Percentiles rank a stretch among this genome's conserved stretches.
phyloP scores from a whole-genome alignment of 768 basidiomycete genomes.

The Trametopsis cervina region DNA sequence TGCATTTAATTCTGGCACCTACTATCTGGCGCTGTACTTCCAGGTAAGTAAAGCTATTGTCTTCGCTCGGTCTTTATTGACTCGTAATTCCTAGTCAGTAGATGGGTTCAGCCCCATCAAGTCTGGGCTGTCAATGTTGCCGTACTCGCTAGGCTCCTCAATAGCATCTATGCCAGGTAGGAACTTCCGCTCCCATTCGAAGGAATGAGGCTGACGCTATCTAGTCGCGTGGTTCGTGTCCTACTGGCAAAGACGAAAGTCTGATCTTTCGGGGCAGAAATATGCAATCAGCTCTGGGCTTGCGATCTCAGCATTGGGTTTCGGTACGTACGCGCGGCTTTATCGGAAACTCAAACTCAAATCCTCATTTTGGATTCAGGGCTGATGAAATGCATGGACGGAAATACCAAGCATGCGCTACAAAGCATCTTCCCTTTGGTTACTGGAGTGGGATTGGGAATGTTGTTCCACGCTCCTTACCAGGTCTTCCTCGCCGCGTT shows the following conservation, averaged over 20 bases:
- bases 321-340: slow-evolving; percentile 42
- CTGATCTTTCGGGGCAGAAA: slow-evolving; percentile 59
- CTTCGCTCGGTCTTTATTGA: slow-evolving; percentile 7
- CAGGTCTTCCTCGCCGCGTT: slow-evolving; percentile 69
- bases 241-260: slow-evolving; percentile 49
- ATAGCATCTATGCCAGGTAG: slow-evolving; percentile 67
- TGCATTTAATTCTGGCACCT: slow-evolving; percentile 79
- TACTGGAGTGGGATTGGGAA: slow-evolving; percentile 72
- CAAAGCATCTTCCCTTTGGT: slow-evolving; percentile 61
- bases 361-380: slow-evolving; percentile 46
- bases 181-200: too few species aligned
- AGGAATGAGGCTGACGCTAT: not conserved
- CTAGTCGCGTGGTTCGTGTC: slow-evolving; percentile 73
- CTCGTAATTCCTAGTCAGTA: slow-evolving; percentile 42
- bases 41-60: slow-evolving; percentile 47
- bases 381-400: slow-evolving; percentile 57
- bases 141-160: slow-evolving; percentile 82
- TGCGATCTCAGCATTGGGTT: slow-evolving; percentile 59
- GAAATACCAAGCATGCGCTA: slow-evolving; percentile 34
- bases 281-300: slow-evolving; percentile 58
- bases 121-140: slow-evolving; percentile 70
- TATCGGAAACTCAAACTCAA: slow-evolving; percentile 7
- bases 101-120: slow-evolving; percentile 62
- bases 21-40: slow-evolving; percentile 78
- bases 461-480: slow-evolving; percentile 83